Base-by-base conservation (phyloP, 2,329 filamentous ascomycete species). In the Colletotrichum lindemuthianum region DNA sequence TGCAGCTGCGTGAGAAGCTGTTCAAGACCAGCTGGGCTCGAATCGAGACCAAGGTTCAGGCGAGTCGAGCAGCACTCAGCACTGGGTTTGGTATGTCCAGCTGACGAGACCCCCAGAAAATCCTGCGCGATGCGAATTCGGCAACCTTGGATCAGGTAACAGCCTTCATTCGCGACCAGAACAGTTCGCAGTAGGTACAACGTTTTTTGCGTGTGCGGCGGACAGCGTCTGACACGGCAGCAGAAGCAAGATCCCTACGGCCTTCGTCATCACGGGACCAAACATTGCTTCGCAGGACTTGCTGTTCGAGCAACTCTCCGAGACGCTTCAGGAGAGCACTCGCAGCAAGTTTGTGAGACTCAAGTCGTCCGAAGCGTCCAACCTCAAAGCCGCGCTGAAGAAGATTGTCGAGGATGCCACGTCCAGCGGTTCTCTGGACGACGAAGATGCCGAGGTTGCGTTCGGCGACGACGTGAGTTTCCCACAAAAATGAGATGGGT, bases 201-300 rank as follows among this genome's bases (percentile, higher is more conserved):
- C 8, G 43, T 24, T 16, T 45, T 9, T 40, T 40, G 37, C 37
- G 37, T 40, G 13, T 40, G 24, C 24, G 24, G 49, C 8, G 6
- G n/a, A 52, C 15, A 24, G 9, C 13, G 32, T 24, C 34, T 33
- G 47, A 50, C 40, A 36, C 37, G 34, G n/a, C 32, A 78, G 77
- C 67, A 72, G 73, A 44, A 78, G 80, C 51, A 86, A 84, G 72
- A 84, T 92, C 43, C 88, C 90, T 0, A 86, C 90, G 8, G 90
- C 86, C 2, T 89, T 95, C 69, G 88, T 95, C 69, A 85, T 92
- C 63, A 91, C 91, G 8, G 92, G 92, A 0, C 90, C 92, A 8
- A 93, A 92, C 68, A 90, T 93, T 69, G 89, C 91, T 40, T 90
- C 90, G 2, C 90, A 93, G 74, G 86, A 88, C 45, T 81, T 91